Evolutionary conservation across 306 rosid genomes (phyloP), one percentile per base, ranked within the genome.

Genomic region (Astragalus membranaceus): DNA sequence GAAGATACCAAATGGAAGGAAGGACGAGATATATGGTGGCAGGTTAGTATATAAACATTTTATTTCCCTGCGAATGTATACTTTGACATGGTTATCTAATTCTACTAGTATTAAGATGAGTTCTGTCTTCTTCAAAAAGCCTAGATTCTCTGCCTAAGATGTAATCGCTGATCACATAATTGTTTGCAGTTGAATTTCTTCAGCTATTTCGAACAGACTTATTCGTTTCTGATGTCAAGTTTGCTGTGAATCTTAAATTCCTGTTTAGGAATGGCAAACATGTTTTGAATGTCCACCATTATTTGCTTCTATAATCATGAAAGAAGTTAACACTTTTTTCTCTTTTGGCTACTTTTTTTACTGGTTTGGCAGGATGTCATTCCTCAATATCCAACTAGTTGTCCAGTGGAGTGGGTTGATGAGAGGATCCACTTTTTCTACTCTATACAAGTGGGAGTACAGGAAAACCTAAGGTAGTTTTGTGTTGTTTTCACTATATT

Each of bases 381-480:
- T 69, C 92, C 91, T 70, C 43, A 23, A 67, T 87, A 87, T 82
- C 86, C 97, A 72, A 84, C 87, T 73, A 74, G 86, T 48, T 91
- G 99, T 80, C 85, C 78, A n/a, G 97, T 91, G 84, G 97, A 94
- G 82, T 94, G 99, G 99, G 89, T 94, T 77, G 96, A 91, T 69
- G 97, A 10, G 99, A 94, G 84, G 90, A 84, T 79, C 99, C 99
- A 75, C 92, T 94, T 70, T 94, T 94, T 82, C 86, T 94, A 54
- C 96, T 94, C 55, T 94, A 91, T 76, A 94, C 99, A 53, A 94
- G 99, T 82, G 99, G 99, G 74, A 94, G 99, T 81, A 91, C 99
- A 3, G 99, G 99, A 70, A 94, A 87, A 74, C 97, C 99, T 15
- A 94, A 91, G 99, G 99, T 91, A 83, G 51, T 11, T 71, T 48